These are phyloP conservation scores for Isatis tinctoria DNA, from an alignment of 345 rosid genomes.

Conservation along the genomic window DNA sequence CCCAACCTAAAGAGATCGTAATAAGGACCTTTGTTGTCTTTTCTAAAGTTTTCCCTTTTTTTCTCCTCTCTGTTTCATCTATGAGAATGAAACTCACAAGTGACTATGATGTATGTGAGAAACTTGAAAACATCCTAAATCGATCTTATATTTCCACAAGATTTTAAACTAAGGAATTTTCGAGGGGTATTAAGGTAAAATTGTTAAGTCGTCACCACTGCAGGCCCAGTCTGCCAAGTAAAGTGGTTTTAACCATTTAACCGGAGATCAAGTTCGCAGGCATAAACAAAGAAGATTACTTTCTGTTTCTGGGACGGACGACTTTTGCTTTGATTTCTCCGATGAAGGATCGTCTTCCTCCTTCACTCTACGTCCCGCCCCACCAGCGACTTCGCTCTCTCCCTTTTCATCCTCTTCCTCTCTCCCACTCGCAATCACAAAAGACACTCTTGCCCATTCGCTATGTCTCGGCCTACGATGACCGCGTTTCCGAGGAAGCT, in stretches of 20 bases:
- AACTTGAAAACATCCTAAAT: neutral
- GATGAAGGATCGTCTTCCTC: constrained; percentile 76
- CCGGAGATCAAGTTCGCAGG: constrained; percentile 28
- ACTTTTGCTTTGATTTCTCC: constrained; percentile 15
- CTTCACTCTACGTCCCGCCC: constrained; percentile 67
- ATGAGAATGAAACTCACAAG: neutral
- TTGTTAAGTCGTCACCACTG: neutral
- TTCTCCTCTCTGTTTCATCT: neutral
- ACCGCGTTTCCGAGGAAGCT: constrained; percentile 12
- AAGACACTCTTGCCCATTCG: constrained; percentile 16
- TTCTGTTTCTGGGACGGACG: neutral
- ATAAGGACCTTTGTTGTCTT: constrained; percentile 25
- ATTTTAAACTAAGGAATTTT: neutral
- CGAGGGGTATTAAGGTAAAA: neutral
- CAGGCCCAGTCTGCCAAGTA: neutral
- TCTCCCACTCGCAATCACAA: constrained; percentile 21
- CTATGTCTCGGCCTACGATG: constrained; percentile 24
- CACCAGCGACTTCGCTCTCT: constrained; percentile 47
- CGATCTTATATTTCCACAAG: neutral
- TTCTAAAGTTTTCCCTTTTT: neutral
- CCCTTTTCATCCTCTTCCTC: constrained; percentile 27
- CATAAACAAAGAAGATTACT: constrained; percentile 1
- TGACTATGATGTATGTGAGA: constrained; percentile 9
- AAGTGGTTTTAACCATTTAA: neutral
- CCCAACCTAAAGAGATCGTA: constrained; percentile 17